Evolutionary conservation across 495 filamentous ascomycete genomes (phyloP), one percentile per base, ranked within the genome.

Genomic region (Sporormia fimetaria): DNA sequence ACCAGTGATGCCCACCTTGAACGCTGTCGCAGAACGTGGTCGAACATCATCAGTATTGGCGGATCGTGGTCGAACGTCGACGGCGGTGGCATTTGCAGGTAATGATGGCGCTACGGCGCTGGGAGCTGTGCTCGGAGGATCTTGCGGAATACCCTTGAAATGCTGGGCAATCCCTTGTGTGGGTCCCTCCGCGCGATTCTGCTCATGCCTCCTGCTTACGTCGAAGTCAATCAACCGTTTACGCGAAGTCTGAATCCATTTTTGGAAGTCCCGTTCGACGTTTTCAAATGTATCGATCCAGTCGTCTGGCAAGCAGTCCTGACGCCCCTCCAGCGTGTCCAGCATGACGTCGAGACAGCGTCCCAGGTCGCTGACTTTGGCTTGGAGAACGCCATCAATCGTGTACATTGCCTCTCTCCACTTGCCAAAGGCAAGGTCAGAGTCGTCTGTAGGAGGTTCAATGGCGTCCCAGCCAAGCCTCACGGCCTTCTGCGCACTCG

Each of bases 211-310:
- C 21, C 40, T 47, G 15, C 33, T 36, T 32, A 57, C 22, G 32
- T 67, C 59, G 37, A 58, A 32, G 14, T 63, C 59, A 23, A 64
- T 35, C 8, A 65, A 42, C 22, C 46, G 47, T 27, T 46, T 47
- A 24, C 57, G 57, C 11, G 62, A 60, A 21, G 57, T 55, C 17
- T 60, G 53, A 10, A 74, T 75, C 92, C 90, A 96, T 10, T 72
- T 65, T 6, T 74, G 71, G 61, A 87, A 94, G n/a, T 80, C 72
- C 8, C 73, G 67, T 53, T 98, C 92, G 10, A 94, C 61, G 0
- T 60, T 57, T 56, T 96, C 92, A 52, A 96, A 73, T 5, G 76
- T 68, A 41, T 87, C 83, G 32, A 95, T 74, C 92, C 92, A 98
- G 14, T 62, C 53, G 22, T 93, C 84, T 0, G 90, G 90, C 7